These are phyloP conservation scores for Prunella vulgaris DNA, from an alignment of 257 asterid genomes.

Conservation along the genomic window DNA sequence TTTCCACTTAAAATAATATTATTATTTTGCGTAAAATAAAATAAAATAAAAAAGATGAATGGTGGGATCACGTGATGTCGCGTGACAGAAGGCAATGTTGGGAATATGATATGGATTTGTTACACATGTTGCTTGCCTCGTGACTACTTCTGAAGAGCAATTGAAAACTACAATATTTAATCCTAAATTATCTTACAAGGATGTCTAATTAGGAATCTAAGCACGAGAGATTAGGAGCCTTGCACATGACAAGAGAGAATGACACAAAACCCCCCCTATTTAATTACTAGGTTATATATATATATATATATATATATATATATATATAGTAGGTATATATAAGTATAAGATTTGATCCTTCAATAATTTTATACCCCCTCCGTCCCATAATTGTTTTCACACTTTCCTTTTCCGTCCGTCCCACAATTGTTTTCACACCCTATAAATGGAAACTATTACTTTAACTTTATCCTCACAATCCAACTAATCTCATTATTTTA, in stretches of 20 bases:
- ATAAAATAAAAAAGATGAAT: constrained; percentile 11
- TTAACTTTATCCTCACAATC: too few species aligned
- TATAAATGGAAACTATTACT: too few species aligned
- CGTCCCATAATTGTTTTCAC: too few species aligned
- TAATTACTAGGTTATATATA: neutral
- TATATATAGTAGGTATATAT: too few species aligned
- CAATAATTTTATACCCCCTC: too few species aligned
- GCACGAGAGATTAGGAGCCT: constrained; percentile 27
- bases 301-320: too few species aligned
- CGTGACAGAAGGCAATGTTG: constrained; percentile 51
- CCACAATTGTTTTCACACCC: too few species aligned
- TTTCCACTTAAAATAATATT: neutral
- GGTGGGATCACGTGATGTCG: constrained; percentile 63
- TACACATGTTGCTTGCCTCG: constrained; percentile 39
- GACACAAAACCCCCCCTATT: constrained; percentile 9
- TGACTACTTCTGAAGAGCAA: constrained; percentile 40
- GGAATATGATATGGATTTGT: constrained; percentile 35
- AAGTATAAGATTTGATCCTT: neutral
- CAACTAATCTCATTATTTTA: too few species aligned
- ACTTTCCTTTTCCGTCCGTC: too few species aligned
- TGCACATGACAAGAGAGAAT: constrained; percentile 24
- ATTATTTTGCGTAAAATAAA: neutral
- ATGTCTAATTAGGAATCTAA: constrained; percentile 48
- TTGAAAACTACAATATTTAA: constrained; percentile 18
- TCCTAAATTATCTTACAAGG: constrained; percentile 38